phyloP scores from a whole-genome alignment of 768 basidiomycete genomes.

The Naganishia kalamii region DNA sequence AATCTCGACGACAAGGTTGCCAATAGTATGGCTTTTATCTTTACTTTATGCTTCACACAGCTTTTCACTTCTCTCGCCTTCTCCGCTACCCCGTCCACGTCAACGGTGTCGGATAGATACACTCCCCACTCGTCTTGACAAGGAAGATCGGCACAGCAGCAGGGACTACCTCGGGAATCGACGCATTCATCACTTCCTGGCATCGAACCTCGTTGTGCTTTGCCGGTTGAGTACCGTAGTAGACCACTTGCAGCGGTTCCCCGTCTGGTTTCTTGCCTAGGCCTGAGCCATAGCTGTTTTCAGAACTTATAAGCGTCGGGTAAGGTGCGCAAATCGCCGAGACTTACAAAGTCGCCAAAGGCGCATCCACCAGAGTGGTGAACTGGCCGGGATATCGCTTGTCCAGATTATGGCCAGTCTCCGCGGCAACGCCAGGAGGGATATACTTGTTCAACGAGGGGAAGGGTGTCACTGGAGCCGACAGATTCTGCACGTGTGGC shows the following conservation, averaged over 20 bases:
- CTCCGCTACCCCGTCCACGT: constrained; percentile 15
- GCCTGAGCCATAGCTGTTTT: constrained; percentile 35
- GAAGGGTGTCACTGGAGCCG: constrained; percentile 35
- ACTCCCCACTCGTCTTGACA: constrained; percentile 36
- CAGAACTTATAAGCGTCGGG: no score
- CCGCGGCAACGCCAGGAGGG: constrained; percentile 26
- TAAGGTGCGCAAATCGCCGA: background rate
- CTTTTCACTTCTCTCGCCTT: no score
- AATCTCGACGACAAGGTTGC: no score
- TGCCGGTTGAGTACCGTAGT: constrained; percentile 35
- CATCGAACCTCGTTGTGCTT: constrained; percentile 36
- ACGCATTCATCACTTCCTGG: constrained; percentile 28
- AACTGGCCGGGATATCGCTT: constrained; percentile 26
- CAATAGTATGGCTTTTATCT: no score
- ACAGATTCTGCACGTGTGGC: constrained; percentile 22
- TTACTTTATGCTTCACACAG: no score
- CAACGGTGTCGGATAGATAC: constrained; percentile 34
- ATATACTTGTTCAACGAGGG: constrained; percentile 28
- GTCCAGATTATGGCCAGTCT: constrained; percentile 12
- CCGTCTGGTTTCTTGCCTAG: constrained; percentile 27
- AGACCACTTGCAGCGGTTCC: constrained; percentile 29
- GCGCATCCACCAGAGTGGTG: constrained; percentile 27
- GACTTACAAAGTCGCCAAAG: constrained; percentile 38
- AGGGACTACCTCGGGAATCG: background rate
- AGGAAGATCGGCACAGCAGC: constrained; percentile 29